Evolutionary conservation across 495 filamentous ascomycete genomes (phyloP), one percentile per base, ranked within the genome.

Genomic region (Cryomyces antarcticus): DNA sequence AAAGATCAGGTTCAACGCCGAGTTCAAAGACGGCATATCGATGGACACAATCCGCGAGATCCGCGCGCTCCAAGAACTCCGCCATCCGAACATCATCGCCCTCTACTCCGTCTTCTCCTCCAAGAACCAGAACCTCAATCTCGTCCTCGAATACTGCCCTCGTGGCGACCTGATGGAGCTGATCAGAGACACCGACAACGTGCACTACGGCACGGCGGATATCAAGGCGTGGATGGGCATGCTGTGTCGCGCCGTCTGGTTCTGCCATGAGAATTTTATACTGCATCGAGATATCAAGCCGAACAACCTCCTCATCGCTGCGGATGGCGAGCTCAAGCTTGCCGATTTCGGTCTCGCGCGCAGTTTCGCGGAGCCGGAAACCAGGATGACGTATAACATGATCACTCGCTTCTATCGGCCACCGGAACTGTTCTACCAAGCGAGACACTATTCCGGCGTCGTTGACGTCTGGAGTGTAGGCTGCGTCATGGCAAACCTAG

Each of bases 211-310:
- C 30, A 63, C 72, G 24, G 82, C 82, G 7, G 88, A 99, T 57
- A 79, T 99, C 53, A 99, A 99, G 55, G 80, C 87, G 27, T 99
- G 92, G 92, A 92, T 94, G 78, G 83, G 79, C 31, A 95, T 95
- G 92, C 73, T 95, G 9, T 67, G 69, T n/a, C 72, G 88, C 41
- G 92, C 83, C 7, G 77, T 95, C 13, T 93, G 82, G 80, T 96
- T 88, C 65, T 96, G 92, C 62, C 92, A 99, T 60, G 82, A 82
- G 57, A 92, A 89, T 58, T 85, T 77, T 49, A 73, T 99, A 3
- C 66, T 99, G 37, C 92, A 99, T 63, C 81, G 89, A 48, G 92
- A 99, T 66, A 96, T 99, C 66, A 99, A 99, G 58, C 88, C 89
- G 30, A 96, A 96, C 71, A 96, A 99, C 61, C 64, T 96, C 54